Evolutionary conservation across 2,329 filamentous ascomycete species (phyloP).

Genomic region (Xenosphaeropsis pyriputrescens): DNA sequence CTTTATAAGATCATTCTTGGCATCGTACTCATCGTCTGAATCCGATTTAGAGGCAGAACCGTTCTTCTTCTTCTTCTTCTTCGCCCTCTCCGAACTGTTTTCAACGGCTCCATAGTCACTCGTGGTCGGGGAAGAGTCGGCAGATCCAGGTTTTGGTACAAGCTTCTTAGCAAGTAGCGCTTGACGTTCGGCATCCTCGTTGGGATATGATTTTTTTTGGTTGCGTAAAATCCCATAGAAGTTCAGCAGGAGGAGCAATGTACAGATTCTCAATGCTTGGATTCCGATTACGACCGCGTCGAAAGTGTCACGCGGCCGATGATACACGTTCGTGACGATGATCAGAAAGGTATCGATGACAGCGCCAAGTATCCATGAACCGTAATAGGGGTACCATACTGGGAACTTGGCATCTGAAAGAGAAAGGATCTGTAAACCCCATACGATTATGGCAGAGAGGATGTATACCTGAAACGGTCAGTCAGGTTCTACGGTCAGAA

Average conservation of each 20-base stretch:
- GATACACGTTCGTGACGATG: slow-evolving; percentile 17
- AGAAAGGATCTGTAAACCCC: slow-evolving; percentile 41
- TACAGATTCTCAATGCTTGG: slow-evolving; percentile 13
- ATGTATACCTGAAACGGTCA: slow-evolving; percentile 29
- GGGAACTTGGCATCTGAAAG: slow-evolving; percentile 33
- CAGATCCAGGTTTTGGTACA: slow-evolving; percentile 14
- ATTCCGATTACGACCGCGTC: slow-evolving; percentile 10
- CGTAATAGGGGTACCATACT: slow-evolving; percentile 49
- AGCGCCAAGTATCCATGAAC: slow-evolving; percentile 44
- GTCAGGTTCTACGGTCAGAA: background rate
- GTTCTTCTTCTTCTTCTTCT: too few species aligned
- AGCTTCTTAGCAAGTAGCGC: slow-evolving; percentile 34
- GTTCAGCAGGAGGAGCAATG: slow-evolving; percentile 20
- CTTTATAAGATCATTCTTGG: slow-evolving; percentile 26
- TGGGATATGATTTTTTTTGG: slow-evolving; percentile 15
- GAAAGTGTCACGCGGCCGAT: slow-evolving; percentile 8
- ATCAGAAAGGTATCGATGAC: slow-evolving; percentile 36
- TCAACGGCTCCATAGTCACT: slow-evolving; percentile 12
- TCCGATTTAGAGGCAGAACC: slow-evolving; percentile 3
- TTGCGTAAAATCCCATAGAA: slow-evolving; percentile 17
- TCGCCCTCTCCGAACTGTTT: background rate
- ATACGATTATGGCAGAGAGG: slow-evolving; percentile 48
- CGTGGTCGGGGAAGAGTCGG: slow-evolving; percentile 8
- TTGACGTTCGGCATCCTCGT: slow-evolving; percentile 40
- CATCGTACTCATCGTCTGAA: slow-evolving; percentile 7